Base-by-base conservation (phyloP, 164 flowering plant species). In the Aristolochia fimbriata region DNA sequence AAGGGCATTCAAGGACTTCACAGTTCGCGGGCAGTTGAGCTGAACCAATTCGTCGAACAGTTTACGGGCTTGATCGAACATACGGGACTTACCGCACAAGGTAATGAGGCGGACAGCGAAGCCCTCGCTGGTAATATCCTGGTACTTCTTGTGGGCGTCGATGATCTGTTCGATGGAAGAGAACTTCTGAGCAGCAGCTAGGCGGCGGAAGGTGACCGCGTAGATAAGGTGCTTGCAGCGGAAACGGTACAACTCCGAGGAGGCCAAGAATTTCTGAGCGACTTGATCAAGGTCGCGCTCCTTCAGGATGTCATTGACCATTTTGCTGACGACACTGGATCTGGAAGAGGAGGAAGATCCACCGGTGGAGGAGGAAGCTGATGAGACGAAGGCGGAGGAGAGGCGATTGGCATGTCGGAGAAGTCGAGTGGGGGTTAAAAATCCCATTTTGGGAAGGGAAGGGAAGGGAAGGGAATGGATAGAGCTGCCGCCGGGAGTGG, bases 41-140 rank as follows among this genome's bases (percentile, higher is more conserved):
- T 68, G 61, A 3, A 85, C 80, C 81, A 83, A 65, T 79, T 83
- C 78, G 20, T 81, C 86, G 64, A 81, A 81, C 78, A 74, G 17
- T 21, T 81, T 69, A 62, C 43, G 62, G n/a, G 88, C 88, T 27
- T 76, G 68, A 0, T 77, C 70, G 41, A 73, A 75, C 83, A 81
- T 77, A 14, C 73, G 71, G 7, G 78, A 46, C 57, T 66, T 56
- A 0, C 81, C 81, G 33, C 75, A 79, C 3, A 78, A 68, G 15
- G 61, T 5, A 6, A 74, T 63, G 14, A 68, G 64, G 14, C 75
- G 67, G 45, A 65, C 31, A 19, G 63, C 48, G 58, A 74, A 78
- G 12, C 67, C 67, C 37, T 77, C 82, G 4, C 0, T 55, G 61
- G 71, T 21, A 19, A 69, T 69, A 19, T 65, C 70, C 1, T 14